Evolutionary conservation across 2,329 filamentous ascomycete genomes (phyloP), one percentile per base, ranked within the genome.

Genomic region (Ceratocystis lukuohia): DNA sequence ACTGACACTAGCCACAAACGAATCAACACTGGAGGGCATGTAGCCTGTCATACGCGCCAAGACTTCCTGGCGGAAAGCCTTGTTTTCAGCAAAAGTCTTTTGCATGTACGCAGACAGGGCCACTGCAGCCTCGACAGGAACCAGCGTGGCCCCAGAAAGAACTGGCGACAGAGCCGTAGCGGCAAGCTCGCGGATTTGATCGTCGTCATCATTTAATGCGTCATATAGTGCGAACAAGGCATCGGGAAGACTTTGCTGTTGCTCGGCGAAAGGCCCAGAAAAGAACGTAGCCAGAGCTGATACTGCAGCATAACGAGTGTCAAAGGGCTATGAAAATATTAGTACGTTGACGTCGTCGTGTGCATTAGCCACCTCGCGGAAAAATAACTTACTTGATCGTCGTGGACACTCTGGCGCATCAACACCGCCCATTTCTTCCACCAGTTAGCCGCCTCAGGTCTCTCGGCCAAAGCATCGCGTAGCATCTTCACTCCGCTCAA

Each of bases 201-300:
- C 90, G 72, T 97, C 93, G 72, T 97, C 93, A 72, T 97, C 94
- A 72, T 89, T 88, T 3, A 96, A 80, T 59, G 85, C 79, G 72
- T 91, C 86, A 74, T 94, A 92, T 1, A 93, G 77, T 2, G 86
- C 79, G 4, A 91, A 74, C 64, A 88, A 81, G 37, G 83, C 77
- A 1, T 82, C 77, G 1, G 90, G 74, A 44, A 84, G 76, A 15
- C 74, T 72, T 68, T 70, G 48, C 70, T 61, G 61, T 72, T 66
- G 20, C 28, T 53, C 22, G 8, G 57, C 30, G 17, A 57, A 20
- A 1, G 70, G 45, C 12, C 66, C 68, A 2, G 71, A 48, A 71
- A 78, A 81, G 73, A 84, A 82, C 15, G 80, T 81, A 46, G 72
- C 72, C 15, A 89, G 76, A 1, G 86, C 82, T 46, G 76, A 74